Percentiles rank a stretch among this genome's conserved stretches.
phyloP scores from a whole-genome alignment of 192 early-diverging fungal genomes.

The Geranomyces variabilis region DNA sequence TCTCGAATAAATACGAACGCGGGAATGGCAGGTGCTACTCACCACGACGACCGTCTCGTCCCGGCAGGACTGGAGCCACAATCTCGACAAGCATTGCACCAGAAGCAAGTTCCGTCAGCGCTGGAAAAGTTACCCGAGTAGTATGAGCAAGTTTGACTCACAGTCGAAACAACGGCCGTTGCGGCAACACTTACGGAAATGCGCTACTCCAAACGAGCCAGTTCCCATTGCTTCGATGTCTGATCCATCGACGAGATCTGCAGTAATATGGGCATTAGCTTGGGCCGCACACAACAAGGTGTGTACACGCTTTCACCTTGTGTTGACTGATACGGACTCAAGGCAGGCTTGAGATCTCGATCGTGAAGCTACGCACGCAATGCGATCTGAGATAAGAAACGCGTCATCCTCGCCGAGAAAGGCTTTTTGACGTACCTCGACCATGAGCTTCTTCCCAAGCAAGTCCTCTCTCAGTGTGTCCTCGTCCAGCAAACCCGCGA shows the following conservation, averaged over 20 bases:
- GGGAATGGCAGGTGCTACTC: too few relatives aligned
- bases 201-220: slow-evolving; percentile 20
- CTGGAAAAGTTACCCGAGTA: slow-evolving; percentile 6
- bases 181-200: slow-evolving; percentile 27
- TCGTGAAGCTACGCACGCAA: slow-evolving; percentile 45
- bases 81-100: slow-evolving; percentile 13
- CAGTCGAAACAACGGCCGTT: too few relatives aligned
- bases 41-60: background rate
- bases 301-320: too few relatives aligned
- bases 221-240: background rate
- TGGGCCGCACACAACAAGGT: too few relatives aligned
- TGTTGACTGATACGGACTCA: too few relatives aligned
- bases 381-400: background rate
- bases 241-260: background rate
- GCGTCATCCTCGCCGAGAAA: background rate
- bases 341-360: slow-evolving; percentile 26
- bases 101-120: slow-evolving; percentile 25
- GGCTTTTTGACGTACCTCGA: slow-evolving; percentile 29
- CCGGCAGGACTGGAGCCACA: background rate
- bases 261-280: too few relatives aligned
- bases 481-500: slow-evolving; percentile 39
- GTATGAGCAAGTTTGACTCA: too few relatives aligned
- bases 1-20: too few relatives aligned
- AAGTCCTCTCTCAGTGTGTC: slow-evolving; percentile 32
- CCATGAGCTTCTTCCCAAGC: slow-evolving; percentile 16